Evolutionary conservation across 129 eudicot species (phyloP).

Genomic region (Heracleum sosnowskyi): DNA sequence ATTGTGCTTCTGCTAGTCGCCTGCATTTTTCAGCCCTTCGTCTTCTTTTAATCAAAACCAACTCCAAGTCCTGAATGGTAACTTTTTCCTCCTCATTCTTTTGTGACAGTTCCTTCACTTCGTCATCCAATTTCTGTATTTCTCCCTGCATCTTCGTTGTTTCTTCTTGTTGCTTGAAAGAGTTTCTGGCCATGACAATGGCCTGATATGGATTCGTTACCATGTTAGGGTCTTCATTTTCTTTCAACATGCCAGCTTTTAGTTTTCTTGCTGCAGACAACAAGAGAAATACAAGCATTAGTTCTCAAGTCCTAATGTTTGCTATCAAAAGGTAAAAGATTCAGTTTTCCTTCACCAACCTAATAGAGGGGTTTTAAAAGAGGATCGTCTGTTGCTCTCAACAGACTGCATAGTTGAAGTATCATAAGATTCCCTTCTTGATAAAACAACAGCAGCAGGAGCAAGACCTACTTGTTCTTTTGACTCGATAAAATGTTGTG

Average conservation of each 20-base stretch:
- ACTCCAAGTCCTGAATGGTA: constrained; percentile 69
- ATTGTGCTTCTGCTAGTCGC: constrained; percentile 86
- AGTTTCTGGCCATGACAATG: constrained; percentile 75
- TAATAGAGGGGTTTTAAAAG: constrained; percentile 43
- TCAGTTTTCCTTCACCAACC: constrained; percentile 29
- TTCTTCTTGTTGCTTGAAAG: constrained; percentile 77
- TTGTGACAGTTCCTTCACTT: constrained; percentile 51
- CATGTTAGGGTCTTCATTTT: constrained; percentile 62
- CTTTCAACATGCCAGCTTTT: constrained; percentile 42
- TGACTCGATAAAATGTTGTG: constrained; percentile 66
- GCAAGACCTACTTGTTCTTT: constrained; percentile 66
- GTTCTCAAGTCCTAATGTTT: not conserved
- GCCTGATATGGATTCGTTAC: constrained; percentile 77
- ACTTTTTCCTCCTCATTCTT: constrained; percentile 76
- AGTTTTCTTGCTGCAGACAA: constrained; percentile 56
- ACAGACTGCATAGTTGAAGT: constrained; percentile 43
- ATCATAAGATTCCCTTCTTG: constrained; percentile 60
- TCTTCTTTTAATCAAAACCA: constrained; percentile 52
- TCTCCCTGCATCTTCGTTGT: constrained; percentile 58
- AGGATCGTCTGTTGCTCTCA: constrained; percentile 50
- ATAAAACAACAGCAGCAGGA: constrained; percentile 80
- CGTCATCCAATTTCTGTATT: constrained; percentile 60
- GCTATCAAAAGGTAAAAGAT: not conserved
- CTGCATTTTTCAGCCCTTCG: constrained; percentile 83
- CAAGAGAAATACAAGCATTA: constrained; percentile 4